Conservation (phyloP, 2,329 filamentous ascomycete genomes). For the Neoscytalidium dimidiatum region DNA sequence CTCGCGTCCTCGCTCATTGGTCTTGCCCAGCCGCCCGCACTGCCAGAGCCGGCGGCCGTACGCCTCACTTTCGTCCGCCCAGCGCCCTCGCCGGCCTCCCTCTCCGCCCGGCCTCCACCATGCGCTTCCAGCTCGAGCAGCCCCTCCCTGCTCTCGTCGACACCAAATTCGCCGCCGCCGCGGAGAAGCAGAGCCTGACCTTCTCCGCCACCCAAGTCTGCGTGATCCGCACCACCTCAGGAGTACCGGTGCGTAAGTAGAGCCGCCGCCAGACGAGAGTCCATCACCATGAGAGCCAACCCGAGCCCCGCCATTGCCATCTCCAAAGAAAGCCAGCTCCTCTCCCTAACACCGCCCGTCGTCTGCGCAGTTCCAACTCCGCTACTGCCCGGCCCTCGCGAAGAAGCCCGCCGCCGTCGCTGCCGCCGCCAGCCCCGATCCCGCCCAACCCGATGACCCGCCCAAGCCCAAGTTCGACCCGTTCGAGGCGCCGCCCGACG, state of each 20-base stretch:
- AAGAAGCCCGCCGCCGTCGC: conserved; percentile 57
- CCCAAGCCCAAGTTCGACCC: conserved; percentile 51
- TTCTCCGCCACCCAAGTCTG: conserved; percentile 44
- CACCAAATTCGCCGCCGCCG: conserved; percentile 39
- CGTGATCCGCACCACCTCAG: conserved; percentile 37
- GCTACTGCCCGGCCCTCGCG: conserved; percentile 68
- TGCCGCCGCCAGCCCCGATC: conserved; percentile 13
- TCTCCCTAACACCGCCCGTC: conserved; percentile 15
- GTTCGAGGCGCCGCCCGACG: conserved; percentile 61
- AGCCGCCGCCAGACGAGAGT: not conserved
- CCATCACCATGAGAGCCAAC: conserved; percentile 14
- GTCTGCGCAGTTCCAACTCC: conserved; percentile 65
- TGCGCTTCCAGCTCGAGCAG: conserved; percentile 37
- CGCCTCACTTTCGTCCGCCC: conserved; percentile 14
- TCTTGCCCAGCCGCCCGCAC: conserved; percentile 9
- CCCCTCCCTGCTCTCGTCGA: conserved; percentile 39
- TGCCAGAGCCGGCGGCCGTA: conserved; percentile 13
- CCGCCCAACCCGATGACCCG: conserved; percentile 7
- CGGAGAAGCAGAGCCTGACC: conserved; percentile 34
- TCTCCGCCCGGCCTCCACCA: conserved; percentile 23
- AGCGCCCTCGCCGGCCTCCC: conserved; percentile 14
- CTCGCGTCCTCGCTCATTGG: conserved; percentile 17
- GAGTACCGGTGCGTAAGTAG: conserved; percentile 38
- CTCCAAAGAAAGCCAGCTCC: not conserved
- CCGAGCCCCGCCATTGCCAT: not conserved